Evolutionary conservation across 2,329 filamentous ascomycete genomes (phyloP).

Genomic region (Biscogniauxia sp.): DNA sequence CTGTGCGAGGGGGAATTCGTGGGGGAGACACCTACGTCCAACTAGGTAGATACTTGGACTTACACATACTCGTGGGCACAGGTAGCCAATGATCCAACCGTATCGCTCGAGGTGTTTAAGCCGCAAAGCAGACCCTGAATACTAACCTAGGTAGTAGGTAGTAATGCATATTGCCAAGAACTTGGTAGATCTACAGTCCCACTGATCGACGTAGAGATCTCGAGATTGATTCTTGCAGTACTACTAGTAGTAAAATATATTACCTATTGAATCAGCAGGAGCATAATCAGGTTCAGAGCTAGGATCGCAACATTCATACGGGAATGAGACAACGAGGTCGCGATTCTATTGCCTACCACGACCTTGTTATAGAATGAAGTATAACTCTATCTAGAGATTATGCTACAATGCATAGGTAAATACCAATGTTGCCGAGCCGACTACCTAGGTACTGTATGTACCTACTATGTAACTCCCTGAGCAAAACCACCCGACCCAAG

Average conservation of each 20-base stretch:
- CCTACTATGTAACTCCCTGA: background rate
- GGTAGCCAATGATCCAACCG: background rate
- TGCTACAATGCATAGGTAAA: background rate
- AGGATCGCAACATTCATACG: background rate
- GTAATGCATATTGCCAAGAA: background rate
- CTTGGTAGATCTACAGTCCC: background rate
- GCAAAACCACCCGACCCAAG: background rate
- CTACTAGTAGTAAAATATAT: background rate
- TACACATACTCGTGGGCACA: background rate
- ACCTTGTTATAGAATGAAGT: background rate
- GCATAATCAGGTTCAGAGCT: background rate
- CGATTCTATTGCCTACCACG: background rate
- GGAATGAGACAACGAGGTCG: background rate
- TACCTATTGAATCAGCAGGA: background rate
- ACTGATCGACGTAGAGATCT: background rate
- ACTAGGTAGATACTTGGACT: background rate
- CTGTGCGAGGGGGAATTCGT: background rate
- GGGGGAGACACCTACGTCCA: background rate
- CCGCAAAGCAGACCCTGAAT: background rate
- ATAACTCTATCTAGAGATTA: background rate
- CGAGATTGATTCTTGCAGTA: background rate
- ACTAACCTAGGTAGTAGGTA: too few relatives aligned
- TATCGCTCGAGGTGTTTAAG: background rate
- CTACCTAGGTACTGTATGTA: too few relatives aligned
- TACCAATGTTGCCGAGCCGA: background rate